phyloP scores from a whole-genome alignment of 441 rosid species.

The Biscutella auriculata region DNA sequence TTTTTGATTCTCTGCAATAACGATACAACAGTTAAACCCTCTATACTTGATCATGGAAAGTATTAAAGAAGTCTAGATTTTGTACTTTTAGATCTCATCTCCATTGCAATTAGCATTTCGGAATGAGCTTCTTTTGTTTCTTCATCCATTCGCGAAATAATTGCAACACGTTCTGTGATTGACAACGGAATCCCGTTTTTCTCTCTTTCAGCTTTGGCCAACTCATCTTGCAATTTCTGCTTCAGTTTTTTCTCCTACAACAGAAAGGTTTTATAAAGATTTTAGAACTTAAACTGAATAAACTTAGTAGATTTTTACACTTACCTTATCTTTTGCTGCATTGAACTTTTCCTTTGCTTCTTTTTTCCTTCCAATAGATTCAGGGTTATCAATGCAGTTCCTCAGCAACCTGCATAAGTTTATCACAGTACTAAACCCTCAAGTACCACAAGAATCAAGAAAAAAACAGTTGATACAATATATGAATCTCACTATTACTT shows the following conservation, averaged over 20 bases:
- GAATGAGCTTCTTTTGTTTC: conserved; percentile 25
- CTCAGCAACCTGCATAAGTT: conserved; percentile 37
- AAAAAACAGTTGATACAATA: not conserved
- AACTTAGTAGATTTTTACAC: not conserved
- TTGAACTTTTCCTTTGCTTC: conserved; percentile 38
- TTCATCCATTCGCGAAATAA: conserved; percentile 23
- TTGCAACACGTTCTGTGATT: conserved; percentile 21
- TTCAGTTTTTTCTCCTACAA: conserved; percentile 33
- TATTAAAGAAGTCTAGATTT: conserved; percentile 2
- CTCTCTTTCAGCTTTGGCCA: conserved; percentile 25
- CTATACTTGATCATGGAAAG: not conserved
- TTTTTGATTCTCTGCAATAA: conserved; percentile 32
- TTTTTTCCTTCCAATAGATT: conserved; percentile 33
- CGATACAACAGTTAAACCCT: not conserved
- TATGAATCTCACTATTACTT: conserved; percentile 24
- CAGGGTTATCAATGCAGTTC: conserved; percentile 46
- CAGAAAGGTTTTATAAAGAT: not conserved
- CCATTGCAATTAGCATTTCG: conserved; percentile 14
- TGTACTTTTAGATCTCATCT: conserved; percentile 35
- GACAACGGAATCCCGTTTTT: conserved; percentile 33
- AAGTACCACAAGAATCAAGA: not conserved
- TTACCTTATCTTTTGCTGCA: conserved; percentile 60
- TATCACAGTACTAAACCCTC: not conserved
- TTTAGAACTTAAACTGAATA: not conserved
- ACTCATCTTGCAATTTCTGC: conserved; percentile 30